Evolutionary conservation across 2,329 filamentous ascomycete genomes (phyloP).

Genomic region (Fusarium luffae): DNA sequence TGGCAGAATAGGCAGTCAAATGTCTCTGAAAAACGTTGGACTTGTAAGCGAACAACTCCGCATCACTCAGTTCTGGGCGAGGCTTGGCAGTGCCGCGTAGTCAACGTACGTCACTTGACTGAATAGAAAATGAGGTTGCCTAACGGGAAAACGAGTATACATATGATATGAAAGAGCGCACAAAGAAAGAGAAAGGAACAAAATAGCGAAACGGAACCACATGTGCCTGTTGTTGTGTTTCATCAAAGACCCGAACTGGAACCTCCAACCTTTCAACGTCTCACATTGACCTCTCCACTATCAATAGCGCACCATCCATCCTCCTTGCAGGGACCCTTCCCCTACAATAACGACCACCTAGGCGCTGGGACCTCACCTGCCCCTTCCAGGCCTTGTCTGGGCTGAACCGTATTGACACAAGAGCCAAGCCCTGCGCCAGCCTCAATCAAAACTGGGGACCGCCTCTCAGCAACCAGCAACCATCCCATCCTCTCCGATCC

Average conservation of each 20-base stretch:
- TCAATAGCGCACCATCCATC: conserved; percentile 19
- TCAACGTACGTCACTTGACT: conserved; percentile 38
- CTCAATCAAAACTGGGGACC: conserved; percentile 46
- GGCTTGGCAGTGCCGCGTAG: conserved; percentile 40
- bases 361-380: background rate
- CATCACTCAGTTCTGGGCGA: conserved; percentile 20
- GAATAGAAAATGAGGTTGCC: conserved; percentile 28
- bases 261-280: conserved; percentile 20
- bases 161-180: background rate
- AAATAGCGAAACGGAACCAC: conserved; percentile 3
- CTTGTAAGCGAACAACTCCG: conserved; percentile 14
- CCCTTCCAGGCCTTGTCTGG: background rate
- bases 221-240: conserved; percentile 14
- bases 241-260: conserved; percentile 2
- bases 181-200: conserved; percentile 3
- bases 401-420: conserved; percentile 24
- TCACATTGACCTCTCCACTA: conserved; percentile 10
- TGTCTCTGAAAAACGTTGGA: conserved; percentile 3
- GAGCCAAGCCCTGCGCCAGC: conserved; percentile 44
- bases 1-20: conserved; percentile 5
- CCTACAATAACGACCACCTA: conserved; percentile 37
- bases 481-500: conserved; percentile 12
- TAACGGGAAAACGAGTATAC: conserved; percentile 8
- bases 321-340: conserved; percentile 24
- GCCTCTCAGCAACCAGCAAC: conserved; percentile 25